phyloP scores from a whole-genome alignment of 805 yeast species.

The Isabelozyma gotoi region DNA sequence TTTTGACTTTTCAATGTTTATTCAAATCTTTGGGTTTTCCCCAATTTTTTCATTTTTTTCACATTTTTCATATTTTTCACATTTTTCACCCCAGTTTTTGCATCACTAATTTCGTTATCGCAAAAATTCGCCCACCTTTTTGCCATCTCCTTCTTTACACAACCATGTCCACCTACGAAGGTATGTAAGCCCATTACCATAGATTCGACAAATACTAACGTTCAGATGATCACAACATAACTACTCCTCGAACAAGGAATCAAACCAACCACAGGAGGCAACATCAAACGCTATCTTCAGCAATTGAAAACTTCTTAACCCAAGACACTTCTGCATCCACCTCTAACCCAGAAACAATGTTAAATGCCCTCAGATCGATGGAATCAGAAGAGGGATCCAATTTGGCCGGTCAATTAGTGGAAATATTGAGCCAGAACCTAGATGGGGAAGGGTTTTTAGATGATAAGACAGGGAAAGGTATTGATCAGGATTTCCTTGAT shows the following conservation, averaged over 20 bases:
- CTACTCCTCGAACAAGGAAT: background rate
- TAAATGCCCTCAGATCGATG: conserved; percentile 30
- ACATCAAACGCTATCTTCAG: conserved; percentile 30
- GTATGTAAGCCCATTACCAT: conserved; percentile 25
- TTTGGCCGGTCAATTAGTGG: conserved; percentile 26
- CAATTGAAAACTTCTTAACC: conserved; percentile 35
- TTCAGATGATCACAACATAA: conserved; percentile 40
- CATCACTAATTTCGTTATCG: background rate
- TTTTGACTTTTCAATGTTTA: background rate
- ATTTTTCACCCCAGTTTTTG: background rate
- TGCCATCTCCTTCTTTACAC: background rate
- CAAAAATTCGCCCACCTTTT: background rate
- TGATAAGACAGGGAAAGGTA: conserved; percentile 43
- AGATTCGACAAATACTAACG: conserved; percentile 2
- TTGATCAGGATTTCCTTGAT: conserved; percentile 70
- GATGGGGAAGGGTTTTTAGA: conserved; percentile 1
- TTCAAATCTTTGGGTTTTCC: background rate
- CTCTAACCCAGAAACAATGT: conserved; percentile 20
- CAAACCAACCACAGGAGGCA: conserved; percentile 16
- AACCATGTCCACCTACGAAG: conserved; percentile 45
- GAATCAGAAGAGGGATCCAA: conserved; percentile 29
- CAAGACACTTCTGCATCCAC: conserved; percentile 6
- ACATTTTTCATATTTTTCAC: background rate
- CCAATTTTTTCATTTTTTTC: background rate
- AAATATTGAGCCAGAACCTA: conserved; percentile 13